These are phyloP conservation scores for Solanum chacoense DNA, from an alignment of 305 asterid species.

Conservation along the genomic window DNA sequence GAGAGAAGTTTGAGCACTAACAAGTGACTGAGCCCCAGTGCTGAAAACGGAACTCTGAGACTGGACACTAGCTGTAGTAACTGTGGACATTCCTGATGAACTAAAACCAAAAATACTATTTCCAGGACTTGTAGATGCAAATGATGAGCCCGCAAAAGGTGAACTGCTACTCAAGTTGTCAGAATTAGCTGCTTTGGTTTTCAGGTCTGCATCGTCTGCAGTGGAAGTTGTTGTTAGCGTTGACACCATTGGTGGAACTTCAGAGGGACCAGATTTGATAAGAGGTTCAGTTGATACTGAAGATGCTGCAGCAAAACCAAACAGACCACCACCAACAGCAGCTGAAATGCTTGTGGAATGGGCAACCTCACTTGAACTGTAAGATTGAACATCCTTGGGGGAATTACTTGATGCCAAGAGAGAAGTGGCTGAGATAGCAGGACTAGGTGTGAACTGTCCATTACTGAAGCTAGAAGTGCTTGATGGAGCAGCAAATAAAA, in stretches of 20 bases:
- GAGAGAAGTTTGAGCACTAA: conserved; percentile 6
- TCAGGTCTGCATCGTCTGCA: conserved; percentile 2
- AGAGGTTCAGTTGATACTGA: conserved; percentile 13
- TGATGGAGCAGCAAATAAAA: neutral
- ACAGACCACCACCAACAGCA: conserved; percentile 15
- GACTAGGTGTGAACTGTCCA: conserved; percentile 5
- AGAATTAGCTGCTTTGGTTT: neutral
- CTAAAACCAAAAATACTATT: conserved; percentile 10
- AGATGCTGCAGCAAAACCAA: conserved; percentile 17
- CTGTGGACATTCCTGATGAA: conserved; percentile 7
- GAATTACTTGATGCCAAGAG: conserved; percentile 5
- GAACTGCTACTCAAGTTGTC: conserved; percentile 6
- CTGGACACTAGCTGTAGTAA: conserved; percentile 8
- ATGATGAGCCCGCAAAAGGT: neutral
- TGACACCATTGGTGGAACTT: conserved; percentile 21
- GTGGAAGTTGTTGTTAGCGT: conserved; percentile 15
- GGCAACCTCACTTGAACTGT: conserved; percentile 38
- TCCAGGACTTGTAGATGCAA: neutral
- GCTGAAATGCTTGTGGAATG: conserved; percentile 15
- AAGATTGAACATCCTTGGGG: conserved; percentile 15
- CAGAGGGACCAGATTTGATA: conserved; percentile 25
- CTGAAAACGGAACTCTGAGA: conserved; percentile 15
- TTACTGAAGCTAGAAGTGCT: conserved; percentile 7
- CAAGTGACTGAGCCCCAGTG: conserved; percentile 6
- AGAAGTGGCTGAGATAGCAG: neutral